Evolutionary conservation across 2,329 filamentous ascomycete species (phyloP).

Genomic region (Calycina marina): DNA sequence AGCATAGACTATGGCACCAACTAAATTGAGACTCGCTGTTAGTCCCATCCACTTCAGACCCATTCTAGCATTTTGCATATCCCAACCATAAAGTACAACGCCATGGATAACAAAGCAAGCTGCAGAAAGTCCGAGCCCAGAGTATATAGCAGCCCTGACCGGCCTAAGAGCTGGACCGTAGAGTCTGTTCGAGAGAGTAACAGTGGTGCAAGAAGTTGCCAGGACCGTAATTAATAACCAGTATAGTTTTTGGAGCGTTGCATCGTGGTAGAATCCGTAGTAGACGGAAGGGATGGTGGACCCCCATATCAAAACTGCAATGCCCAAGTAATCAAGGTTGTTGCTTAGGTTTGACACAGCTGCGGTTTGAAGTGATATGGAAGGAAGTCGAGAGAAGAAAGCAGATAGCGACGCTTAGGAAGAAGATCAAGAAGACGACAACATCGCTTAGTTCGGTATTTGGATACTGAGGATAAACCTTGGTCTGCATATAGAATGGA

Average conservation of each 20-base stretch:
- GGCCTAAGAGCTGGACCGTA: constrained; percentile 9
- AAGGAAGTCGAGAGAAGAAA: constrained; percentile 23
- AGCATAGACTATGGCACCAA: constrained; percentile 8
- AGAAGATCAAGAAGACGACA: constrained; percentile 26
- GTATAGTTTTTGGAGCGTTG: constrained; percentile 21
- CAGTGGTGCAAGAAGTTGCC: constrained; percentile 21
- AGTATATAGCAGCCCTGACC: constrained; percentile 14
- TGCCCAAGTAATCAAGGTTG: constrained; percentile 25
- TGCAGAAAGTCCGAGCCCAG: constrained; percentile 14
- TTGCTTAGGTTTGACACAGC: constrained; percentile 23
- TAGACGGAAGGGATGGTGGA: constrained; percentile 28
- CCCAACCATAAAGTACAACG: constrained; percentile 10
- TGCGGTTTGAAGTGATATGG: constrained; percentile 28
- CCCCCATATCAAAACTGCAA: constrained; percentile 26
- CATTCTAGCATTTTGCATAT: constrained; percentile 11
- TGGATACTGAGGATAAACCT: constrained; percentile 20
- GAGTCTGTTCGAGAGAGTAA: constrained; percentile 15
- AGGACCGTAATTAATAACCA: constrained; percentile 25
- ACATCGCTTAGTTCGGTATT: constrained; percentile 22
- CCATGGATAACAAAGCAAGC: constrained; percentile 17
- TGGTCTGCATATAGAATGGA: constrained; percentile 19
- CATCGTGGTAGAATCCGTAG: constrained; percentile 28
- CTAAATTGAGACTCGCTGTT: constrained; percentile 8
- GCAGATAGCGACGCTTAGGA: constrained; percentile 25
- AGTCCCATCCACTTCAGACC: constrained; percentile 7